A percentile compares a stretch with the other conserved stretches of the same genome.
phyloP scores from a whole-genome alignment of 768 basidiomycete genomes.

The Russula brevipes region DNA sequence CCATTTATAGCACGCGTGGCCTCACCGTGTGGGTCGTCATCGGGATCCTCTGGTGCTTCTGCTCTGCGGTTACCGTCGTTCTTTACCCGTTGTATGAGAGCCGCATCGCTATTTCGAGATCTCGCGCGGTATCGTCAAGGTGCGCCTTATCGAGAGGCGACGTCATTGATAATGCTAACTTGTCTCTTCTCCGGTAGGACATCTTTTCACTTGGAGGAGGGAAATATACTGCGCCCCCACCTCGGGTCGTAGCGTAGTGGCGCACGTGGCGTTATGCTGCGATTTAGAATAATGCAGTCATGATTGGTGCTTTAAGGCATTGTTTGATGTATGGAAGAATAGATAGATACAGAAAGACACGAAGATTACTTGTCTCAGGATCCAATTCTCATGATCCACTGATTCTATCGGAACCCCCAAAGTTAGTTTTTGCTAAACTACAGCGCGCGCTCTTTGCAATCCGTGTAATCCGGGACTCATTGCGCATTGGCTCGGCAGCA shows the following conservation, averaged over 20 bases:
- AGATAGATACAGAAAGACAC: not conserved
- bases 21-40: slow-evolving; percentile 77
- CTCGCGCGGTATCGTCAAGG: slow-evolving; percentile 57
- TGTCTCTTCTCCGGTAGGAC: slow-evolving; percentile 33
- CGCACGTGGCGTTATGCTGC: not conserved
- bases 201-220: slow-evolving; percentile 40
- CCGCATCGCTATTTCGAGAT: slow-evolving; percentile 60
- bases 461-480: too few species aligned
- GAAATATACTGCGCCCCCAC: slow-evolving; percentile 31
- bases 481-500: too few species aligned
- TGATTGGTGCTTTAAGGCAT: not conserved
- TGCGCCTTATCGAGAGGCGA: slow-evolving; percentile 27
- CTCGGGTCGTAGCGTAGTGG: slow-evolving; percentile 16
- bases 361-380: not conserved
- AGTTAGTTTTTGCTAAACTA: too few species aligned
- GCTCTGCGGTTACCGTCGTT: slow-evolving; percentile 69
- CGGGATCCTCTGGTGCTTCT: slow-evolving; percentile 81
- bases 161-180: not conserved
- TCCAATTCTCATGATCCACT: too few species aligned
- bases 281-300: not conserved
- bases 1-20: slow-evolving; percentile 59
- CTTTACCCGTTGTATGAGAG: slow-evolving; percentile 87
- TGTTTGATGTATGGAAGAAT: not conserved
- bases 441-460: too few species aligned
- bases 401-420: too few species aligned